Conservation (phyloP, 164 flowering plant genomes). For the Hamamelis virginiana region DNA sequence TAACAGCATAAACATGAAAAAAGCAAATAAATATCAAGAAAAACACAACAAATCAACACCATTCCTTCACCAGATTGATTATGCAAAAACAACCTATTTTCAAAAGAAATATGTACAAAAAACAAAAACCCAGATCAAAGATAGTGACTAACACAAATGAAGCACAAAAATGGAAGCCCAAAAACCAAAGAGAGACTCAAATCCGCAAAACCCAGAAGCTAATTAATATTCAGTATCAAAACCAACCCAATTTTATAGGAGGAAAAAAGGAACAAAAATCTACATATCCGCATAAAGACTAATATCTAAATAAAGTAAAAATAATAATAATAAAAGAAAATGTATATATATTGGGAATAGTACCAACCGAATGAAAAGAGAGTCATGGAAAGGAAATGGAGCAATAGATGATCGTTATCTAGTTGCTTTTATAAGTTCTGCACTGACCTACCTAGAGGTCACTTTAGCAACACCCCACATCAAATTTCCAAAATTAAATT, state of each 20-base stretch:
- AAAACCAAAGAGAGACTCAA: slow-evolving; percentile 8
- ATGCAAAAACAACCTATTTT: neutral
- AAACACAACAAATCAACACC: neutral
- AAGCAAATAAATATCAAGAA: neutral
- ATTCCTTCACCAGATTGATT: neutral
- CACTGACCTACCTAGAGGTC: slow-evolving; percentile 9
- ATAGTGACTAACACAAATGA: slow-evolving; percentile 17
- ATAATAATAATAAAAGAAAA: neutral
- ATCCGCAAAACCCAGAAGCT: slow-evolving; percentile 27
- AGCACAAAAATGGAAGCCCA: neutral
- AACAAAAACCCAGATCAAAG: neutral
- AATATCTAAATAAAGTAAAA: neutral
- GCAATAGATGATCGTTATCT: slow-evolving; percentile 40
- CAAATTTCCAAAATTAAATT: neutral
- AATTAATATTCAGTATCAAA: neutral
- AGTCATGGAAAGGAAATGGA: slow-evolving; percentile 16
- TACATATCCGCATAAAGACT: neutral
- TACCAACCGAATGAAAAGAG: slow-evolving; percentile 4
- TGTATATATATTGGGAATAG: neutral
- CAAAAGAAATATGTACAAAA: neutral
- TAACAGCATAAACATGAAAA: slow-evolving; percentile 1
- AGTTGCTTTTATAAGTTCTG: slow-evolving; percentile 15
- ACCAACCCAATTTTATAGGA: slow-evolving; percentile 13
- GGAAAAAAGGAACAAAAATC: slow-evolving; percentile 6
- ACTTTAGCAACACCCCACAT: neutral